These are phyloP conservation scores for Mallotus japonicus DNA, from an alignment of 441 rosid genomes.

Conservation along the genomic window DNA sequence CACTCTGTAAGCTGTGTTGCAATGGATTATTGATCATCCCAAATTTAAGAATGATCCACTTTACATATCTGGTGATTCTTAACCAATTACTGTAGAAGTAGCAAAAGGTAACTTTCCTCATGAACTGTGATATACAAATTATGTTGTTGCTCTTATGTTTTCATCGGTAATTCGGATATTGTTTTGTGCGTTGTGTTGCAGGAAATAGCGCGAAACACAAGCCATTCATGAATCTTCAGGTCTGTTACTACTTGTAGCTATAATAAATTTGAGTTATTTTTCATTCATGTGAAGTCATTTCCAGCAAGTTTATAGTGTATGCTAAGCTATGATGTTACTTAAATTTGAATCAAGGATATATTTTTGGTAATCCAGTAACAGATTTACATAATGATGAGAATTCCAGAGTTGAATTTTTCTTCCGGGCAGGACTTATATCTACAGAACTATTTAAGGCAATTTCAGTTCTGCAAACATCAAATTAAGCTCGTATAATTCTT, in stretches of 20 bases:
- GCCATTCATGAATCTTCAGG: conserved; percentile 33
- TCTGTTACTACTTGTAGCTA: not conserved
- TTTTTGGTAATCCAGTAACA: conserved; percentile 18
- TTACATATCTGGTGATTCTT: conserved; percentile 36
- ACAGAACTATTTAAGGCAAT: conserved; percentile 10
- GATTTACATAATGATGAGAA: conserved; percentile 17
- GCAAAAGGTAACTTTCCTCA: conserved; percentile 6
- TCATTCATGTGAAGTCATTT: not conserved
- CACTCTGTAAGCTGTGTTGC: conserved; percentile 9
- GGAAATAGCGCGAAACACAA: conserved; percentile 23
- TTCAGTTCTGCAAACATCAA: not conserved
- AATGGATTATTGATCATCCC: conserved; percentile 35
- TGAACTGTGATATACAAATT: not conserved
- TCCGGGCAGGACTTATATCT: conserved; percentile 12
- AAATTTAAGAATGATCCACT: conserved; percentile 26
- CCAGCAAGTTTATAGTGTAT: not conserved
- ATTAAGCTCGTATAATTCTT: not conserved
- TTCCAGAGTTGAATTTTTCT: conserved; percentile 16
- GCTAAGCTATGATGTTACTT: not conserved
- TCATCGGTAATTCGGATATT: not conserved
- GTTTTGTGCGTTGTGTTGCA: conserved; percentile 12
- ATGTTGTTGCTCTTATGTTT: not conserved
- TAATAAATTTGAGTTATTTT: not conserved
- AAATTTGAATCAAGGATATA: conserved; percentile 11
- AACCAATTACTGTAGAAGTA: conserved; percentile 20